These are phyloP conservation scores for Tulasnella sp. DNA, from an alignment of 768 basidiomycete genomes.

Conservation along the genomic window DNA sequence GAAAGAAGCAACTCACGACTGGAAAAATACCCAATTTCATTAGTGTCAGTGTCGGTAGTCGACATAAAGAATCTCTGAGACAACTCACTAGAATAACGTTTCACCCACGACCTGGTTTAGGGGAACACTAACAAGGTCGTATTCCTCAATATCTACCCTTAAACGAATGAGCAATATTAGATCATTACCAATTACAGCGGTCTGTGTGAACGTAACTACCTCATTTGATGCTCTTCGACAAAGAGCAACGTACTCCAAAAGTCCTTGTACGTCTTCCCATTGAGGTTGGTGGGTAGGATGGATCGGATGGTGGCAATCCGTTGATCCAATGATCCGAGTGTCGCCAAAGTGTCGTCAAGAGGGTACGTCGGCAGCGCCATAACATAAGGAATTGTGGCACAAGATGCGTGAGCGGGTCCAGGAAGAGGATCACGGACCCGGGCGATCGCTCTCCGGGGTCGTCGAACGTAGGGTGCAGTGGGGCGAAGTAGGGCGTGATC, in stretches of 20 bases:
- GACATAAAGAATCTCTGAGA: neutral
- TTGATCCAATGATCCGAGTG: neutral
- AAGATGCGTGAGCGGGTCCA: neutral
- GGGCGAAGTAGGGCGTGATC: conserved; percentile 41
- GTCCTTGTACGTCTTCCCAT: neutral
- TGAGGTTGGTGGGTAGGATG: neutral
- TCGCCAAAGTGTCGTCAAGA: neutral
- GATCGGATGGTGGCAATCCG: neutral
- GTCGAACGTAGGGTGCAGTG: conserved; percentile 32
- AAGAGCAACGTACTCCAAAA: conserved; percentile 2
- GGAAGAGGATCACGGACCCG: neutral
- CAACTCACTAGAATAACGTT: neutral
- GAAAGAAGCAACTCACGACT: too few species aligned
- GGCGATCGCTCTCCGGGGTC: conserved; percentile 26
- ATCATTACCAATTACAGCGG: too few species aligned
- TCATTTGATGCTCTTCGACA: conserved; percentile 11
- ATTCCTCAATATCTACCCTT: conserved; percentile 1
- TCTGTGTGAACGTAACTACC: too few species aligned
- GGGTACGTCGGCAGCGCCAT: neutral
- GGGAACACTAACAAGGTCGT: conserved; percentile 1
- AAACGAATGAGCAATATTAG: neutral
- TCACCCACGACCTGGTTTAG: neutral
- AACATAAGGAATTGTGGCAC: neutral
- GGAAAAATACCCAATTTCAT: too few species aligned
- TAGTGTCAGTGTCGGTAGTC: neutral